Percentiles rank a stretch among this genome's conserved stretches.
Conservation (phyloP, 352 stramenopile genomes). For the Blastocystis sp. region DNA sequence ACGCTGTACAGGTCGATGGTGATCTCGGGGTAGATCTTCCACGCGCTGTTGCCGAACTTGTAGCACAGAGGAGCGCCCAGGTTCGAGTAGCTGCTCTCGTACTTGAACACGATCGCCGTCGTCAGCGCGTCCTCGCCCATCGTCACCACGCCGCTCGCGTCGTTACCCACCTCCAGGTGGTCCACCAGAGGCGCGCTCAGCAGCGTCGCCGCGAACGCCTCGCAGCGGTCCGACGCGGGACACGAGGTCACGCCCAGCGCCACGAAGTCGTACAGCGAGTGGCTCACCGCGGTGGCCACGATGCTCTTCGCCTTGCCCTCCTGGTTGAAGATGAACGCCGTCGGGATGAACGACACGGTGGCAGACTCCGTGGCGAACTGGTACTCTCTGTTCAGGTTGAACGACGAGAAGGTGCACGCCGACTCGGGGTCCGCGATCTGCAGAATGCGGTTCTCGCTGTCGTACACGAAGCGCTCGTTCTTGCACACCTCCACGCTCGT, state of each 20-base stretch:
- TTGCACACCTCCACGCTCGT: neutral
- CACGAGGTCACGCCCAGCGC: constrained; percentile 1
- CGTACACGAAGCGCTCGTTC: constrained; percentile 43
- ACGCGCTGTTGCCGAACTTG: constrained; percentile 62
- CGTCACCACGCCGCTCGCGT: neutral
- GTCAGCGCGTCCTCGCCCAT: neutral
- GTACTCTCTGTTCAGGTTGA: constrained; percentile 64
- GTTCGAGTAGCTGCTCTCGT: constrained; percentile 34
- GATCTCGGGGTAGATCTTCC: constrained; percentile 59
- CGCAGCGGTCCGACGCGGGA: constrained; percentile 23
- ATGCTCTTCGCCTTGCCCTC: constrained; percentile 3
- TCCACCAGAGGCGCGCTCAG: neutral
- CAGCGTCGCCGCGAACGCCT: neutral
- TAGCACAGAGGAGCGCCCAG: constrained; percentile 62
- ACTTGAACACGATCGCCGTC: constrained; percentile 7
- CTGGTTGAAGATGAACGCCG: constrained; percentile 12
- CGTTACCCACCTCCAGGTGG: constrained; percentile 12
- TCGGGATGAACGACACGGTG: constrained; percentile 16
- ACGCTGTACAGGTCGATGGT: constrained; percentile 50
- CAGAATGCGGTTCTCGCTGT: constrained; percentile 1
- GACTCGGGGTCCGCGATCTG: neutral
- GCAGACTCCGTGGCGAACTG: neutral
- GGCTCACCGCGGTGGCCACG: constrained; percentile 14
- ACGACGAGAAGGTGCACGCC: constrained; percentile 36
- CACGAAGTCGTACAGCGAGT: neutral